Base-by-base conservation (phyloP, 495 filamentous ascomycete genomes). In the Aspergillus asperescens region DNA sequence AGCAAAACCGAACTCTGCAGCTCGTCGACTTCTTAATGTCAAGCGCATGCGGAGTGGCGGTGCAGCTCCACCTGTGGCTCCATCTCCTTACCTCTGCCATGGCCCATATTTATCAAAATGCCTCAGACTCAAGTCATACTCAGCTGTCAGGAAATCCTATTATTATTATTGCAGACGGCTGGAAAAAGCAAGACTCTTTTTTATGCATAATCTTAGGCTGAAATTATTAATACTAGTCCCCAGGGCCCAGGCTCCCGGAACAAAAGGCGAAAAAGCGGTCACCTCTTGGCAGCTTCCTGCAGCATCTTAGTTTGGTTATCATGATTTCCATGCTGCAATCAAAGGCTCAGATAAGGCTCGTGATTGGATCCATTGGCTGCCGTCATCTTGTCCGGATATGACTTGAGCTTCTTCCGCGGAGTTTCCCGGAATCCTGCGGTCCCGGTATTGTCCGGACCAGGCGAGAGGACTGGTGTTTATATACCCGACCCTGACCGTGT, bases 31-130 rank as follows among this genome's bases (percentile, higher is more conserved):
- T 51, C 27, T 32, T 3, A n/a, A 35, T 35, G 13, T 50, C 15
- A 20, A 49, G 7, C 22, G 40, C 39, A 24, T 35, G 49, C 49
- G 31, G 12, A 12, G 50, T 52, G 50, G 50, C 50, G 50, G 50
- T 52, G 50, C 50, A 35, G 40, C 39, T 29, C 48, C 48, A 50
- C 48, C 37, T 7, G 37, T 25, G 34, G 31, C 34, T 19, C 16
- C 32, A 38, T 34, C 31, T 34, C 31, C 27, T 5, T 5, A 29
- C 27, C 5, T 29, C 27, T 12, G 4, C 10, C 31, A 34, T n/a
- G 31, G 9, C 31, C n/a, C n/a, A n/a, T n/a, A n/a, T n/a, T n/a
- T n/a, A n/a, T n/a, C n/a, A n/a, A n/a, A n/a, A n/a, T n/a, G n/a
- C n/a, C n/a, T n/a, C n/a, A n/a, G n/a, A n/a, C n/a, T n/a, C n/a